Evolutionary conservation across 1,284 basidiomycete species (phyloP), one percentile per base, ranked within the genome.

Genomic region (Fomes fomentarius): DNA sequence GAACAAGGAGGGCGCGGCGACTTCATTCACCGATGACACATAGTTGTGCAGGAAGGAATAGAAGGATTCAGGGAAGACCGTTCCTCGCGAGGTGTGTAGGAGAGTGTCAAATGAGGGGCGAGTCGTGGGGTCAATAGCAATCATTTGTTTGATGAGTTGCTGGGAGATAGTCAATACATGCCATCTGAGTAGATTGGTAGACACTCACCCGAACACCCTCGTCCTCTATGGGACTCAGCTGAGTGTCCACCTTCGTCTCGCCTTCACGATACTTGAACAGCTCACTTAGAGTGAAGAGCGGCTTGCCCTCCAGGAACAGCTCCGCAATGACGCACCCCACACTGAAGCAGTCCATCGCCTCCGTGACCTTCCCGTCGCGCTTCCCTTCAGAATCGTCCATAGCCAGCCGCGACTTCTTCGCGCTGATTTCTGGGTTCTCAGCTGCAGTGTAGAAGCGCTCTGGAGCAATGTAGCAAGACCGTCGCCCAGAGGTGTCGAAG

Each of bases 261-360:
- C 93, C 93, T 62, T 91, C 88, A 21, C 94, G 79, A 65, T 97
- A 99, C 69, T 96, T 96, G 81, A 94, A 98, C 47, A 99, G 77
- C 69, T 98, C 96, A 66, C 92, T 94, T 41, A 99, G 79, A 0
- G 93, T 96, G 76, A 99, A 99, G 34, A 97, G 81, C 1, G 93
- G 93, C 0, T 92, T 86, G 0, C 97, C 97, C 68, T 99, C 97
- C 38, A 96, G 80, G 78, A 97, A 99, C 56, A 99, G 81, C 72
- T 99, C 97, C 1, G 96, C 94, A 30, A 99, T 85, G 15, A 98
- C 96, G 70, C 96, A 99, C 28, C 97, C 97, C 0, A 87, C 84
- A 57, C 94, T 94, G 68, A 99, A 99, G 47, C 96, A 93, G 69
- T 99, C 97, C 97, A 99, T 99, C 3, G 92, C 82, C 71, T 99